phyloP scores from a whole-genome alignment of 768 basidiomycete genomes.

The Melanogaster broomeanus region DNA sequence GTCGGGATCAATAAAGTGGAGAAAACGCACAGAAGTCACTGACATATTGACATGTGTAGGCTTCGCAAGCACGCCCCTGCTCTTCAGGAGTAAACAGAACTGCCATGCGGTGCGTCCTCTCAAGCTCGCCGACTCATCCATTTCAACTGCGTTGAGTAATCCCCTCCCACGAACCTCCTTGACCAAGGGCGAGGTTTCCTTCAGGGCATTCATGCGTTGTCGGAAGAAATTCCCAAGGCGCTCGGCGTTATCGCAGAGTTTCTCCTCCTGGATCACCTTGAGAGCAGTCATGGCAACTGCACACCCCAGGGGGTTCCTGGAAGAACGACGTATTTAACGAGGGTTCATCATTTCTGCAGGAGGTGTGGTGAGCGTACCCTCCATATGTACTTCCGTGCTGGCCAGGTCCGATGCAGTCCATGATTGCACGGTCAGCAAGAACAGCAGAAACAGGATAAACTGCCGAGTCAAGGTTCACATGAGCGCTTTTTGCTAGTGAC shows the following conservation, averaged over 20 bases:
- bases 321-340: background rate
- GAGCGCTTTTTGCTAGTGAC: conserved; percentile 2
- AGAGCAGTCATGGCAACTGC: conserved; percentile 95
- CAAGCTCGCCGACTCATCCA: conserved; percentile 77
- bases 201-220: conserved; percentile 51
- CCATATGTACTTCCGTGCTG: conserved; percentile 98
- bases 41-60: conserved; percentile 95
- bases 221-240: conserved; percentile 84
- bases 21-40: conserved; percentile 30
- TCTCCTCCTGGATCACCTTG: conserved; percentile 87
- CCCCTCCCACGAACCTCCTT: conserved; percentile 83
- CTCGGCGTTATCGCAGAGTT: conserved; percentile 78
- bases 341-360: background rate
- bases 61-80: conserved; percentile 90
- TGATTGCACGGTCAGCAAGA: conserved; percentile 85
- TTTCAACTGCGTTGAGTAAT: conserved; percentile 90
- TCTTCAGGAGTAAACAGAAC: conserved; percentile 89
- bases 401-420: conserved; percentile 92
- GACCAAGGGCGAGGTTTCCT: conserved; percentile 62
- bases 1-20: conserved; percentile 1
- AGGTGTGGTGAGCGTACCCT: conserved; percentile 50
- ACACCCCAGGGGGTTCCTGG: conserved; percentile 90
- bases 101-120: conserved; percentile 94
- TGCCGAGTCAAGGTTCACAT: conserved; percentile 28
- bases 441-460: conserved; percentile 98